phyloP scores from a whole-genome alignment of 106 monocot species.

The Agapanthus africanus region DNA sequence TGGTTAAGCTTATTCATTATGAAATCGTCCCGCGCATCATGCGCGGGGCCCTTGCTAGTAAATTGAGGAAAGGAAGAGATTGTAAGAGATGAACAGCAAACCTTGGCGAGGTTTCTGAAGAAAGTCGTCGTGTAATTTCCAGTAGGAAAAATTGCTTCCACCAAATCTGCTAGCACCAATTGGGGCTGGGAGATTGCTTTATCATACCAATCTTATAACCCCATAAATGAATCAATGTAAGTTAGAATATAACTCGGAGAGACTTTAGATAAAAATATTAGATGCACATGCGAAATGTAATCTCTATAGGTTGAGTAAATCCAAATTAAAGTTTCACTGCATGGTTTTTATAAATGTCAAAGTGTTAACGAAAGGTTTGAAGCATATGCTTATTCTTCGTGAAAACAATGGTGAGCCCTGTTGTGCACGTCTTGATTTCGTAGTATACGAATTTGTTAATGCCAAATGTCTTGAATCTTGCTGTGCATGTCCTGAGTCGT shows the following conservation, averaged over 20 bases:
- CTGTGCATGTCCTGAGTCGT: neutral
- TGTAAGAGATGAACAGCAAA: slow-evolving; percentile 8
- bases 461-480: too few species aligned
- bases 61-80: neutral
- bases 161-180: slow-evolving; percentile 80
- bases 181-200: slow-evolving; percentile 90
- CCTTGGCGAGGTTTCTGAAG: slow-evolving; percentile 90
- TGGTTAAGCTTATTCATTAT: too few species aligned
- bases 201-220: slow-evolving; percentile 69
- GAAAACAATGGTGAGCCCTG: slow-evolving; percentile 49
- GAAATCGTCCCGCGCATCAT: too few species aligned
- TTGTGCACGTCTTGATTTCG: slow-evolving; percentile 40
- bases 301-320: too few species aligned
- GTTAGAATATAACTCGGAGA: neutral
- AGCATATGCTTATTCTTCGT: slow-evolving; percentile 28
- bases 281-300: neutral
- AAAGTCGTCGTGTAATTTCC: slow-evolving; percentile 73
- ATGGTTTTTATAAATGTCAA: neutral
- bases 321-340: too few species aligned
- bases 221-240: neutral
- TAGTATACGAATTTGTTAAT: too few species aligned
- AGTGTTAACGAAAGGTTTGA: neutral
- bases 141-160: slow-evolving; percentile 74
- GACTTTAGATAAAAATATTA: neutral
- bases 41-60: too few species aligned